Evolutionary conservation across 495 filamentous ascomycete genomes (phyloP).

Genomic region (Podospora conica): DNA sequence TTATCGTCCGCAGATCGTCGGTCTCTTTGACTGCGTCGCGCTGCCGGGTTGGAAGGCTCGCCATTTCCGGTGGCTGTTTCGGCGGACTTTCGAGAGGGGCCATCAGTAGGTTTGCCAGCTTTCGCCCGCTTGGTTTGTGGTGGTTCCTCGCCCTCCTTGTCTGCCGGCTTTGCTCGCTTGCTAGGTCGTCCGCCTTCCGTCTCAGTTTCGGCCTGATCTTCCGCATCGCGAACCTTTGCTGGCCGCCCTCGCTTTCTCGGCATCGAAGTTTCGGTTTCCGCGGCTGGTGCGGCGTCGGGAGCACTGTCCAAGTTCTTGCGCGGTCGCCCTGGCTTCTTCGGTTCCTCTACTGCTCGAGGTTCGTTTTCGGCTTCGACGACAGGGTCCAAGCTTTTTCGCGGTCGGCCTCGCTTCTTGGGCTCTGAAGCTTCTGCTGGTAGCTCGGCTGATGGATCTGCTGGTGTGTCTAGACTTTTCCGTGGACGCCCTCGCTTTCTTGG

Average conservation of each 20-base stretch:
- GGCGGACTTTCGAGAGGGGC: neutral
- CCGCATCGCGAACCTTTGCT: slow-evolving; percentile 4
- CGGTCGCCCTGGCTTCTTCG: slow-evolving; percentile 18
- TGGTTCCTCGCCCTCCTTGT: neutral
- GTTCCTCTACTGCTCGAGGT: neutral
- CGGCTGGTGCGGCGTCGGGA: neutral
- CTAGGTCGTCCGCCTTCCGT: slow-evolving; percentile 9
- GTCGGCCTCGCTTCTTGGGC: slow-evolving; percentile 19
- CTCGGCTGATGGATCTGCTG: neutral
- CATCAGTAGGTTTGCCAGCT: neutral
- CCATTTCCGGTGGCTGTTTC: neutral
- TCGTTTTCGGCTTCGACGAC: neutral
- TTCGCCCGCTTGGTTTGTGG: neutral
- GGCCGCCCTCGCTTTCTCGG: slow-evolving; percentile 21
- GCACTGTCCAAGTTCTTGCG: slow-evolving; percentile 9
- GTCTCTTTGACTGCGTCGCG: slow-evolving; percentile 10
- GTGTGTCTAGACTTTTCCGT: slow-evolving; percentile 11
- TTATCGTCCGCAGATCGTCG: slow-evolving; percentile 8
- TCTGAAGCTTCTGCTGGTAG: neutral
- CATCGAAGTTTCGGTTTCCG: neutral
- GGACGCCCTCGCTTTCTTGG: slow-evolving; percentile 20
- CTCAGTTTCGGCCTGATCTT: neutral
- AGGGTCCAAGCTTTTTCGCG: slow-evolving; percentile 9
- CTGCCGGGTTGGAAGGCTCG: neutral
- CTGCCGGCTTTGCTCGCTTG: slow-evolving; percentile 13